Base-by-base conservation (phyloP, 2,329 filamentous ascomycete species). In the Talaromyces sp. region DNA sequence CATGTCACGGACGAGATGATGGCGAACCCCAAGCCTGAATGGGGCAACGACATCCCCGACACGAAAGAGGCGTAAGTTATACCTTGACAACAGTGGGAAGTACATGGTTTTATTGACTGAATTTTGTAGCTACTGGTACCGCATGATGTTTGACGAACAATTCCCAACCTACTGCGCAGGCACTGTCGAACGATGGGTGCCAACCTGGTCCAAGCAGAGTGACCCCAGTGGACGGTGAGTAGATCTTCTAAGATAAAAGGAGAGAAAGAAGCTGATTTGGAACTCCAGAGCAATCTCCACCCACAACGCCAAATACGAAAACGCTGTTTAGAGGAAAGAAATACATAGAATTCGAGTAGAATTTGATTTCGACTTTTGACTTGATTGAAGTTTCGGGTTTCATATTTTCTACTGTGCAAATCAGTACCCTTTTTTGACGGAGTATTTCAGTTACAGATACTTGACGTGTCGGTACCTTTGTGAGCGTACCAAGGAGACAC, bases 71-170 rank as follows among this genome's bases (percentile, higher is more conserved):
- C 92, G 80, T 93, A 86, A 70, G 86, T 82, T 60, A 36, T 61
- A 15, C 58, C 25, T 52, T 28, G 0, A 19, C 22, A 4, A 22
- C 19, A 15, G 17, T 55, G 27, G n/a, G 6, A 55, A 28, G 17
- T 13, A n/a, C 17, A 17, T 11, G 7, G 19, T 49, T 49, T 60
- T 57, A 59, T 65, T 71, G 61, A 71, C 69, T 53, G 28, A 30
- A 57, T 65, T 57, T 17, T 30, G 25, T 68, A 89, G 87, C 54
- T 96, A 96, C 84, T 99, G 95, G 95, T 99, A 99, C 81, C 89
- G 95, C 71, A 84, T 82, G 75, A 98, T 99, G 93, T 99, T 98
- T 75, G 95, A 99, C 77, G 93, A 99, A 84, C 93, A 96, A 79
- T 99, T 98, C 85, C 95, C 95, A 54, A 85, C 88, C 61, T 88